A percentile compares a stretch with the other conserved stretches of the same genome.
Evolutionary conservation across 768 basidiomycete species (phyloP).

Genomic region (Agaricus sinodeliciosus): DNA sequence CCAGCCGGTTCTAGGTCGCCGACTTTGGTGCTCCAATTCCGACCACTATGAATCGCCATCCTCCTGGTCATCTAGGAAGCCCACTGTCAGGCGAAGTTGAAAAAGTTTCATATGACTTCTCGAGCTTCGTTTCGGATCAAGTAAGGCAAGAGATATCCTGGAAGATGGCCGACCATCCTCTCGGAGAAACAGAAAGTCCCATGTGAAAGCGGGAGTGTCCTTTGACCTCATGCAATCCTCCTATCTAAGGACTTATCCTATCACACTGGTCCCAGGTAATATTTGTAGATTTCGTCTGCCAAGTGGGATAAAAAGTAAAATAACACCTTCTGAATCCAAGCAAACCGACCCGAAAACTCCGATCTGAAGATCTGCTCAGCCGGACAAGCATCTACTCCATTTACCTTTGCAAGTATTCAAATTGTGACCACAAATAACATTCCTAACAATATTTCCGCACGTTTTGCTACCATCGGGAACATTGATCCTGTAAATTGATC

Average conservation of each 20-base stretch:
- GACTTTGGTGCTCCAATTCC: neutral
- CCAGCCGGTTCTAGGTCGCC: neutral
- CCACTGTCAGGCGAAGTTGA: neutral
- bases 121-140: neutral
- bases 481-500: constrained; percentile 11
- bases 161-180: neutral
- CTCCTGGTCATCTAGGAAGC: neutral
- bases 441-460: neutral
- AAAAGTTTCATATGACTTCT: neutral
- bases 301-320: no score
- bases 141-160: neutral
- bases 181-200: constrained; percentile 1
- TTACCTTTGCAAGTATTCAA: neutral
- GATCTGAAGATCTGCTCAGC: no score
- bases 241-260: no score
- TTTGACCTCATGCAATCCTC: no score
- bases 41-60: neutral
- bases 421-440: no score
- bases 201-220: neutral
- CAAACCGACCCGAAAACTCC: no score
- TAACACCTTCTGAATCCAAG: no score
- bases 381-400: neutral
- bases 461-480: neutral
- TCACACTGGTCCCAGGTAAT: no score
- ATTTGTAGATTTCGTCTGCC: no score